phyloP scores from a whole-genome alignment of 192 early-diverging fungal genomes.

The Linnemannia schmuckeri region DNA sequence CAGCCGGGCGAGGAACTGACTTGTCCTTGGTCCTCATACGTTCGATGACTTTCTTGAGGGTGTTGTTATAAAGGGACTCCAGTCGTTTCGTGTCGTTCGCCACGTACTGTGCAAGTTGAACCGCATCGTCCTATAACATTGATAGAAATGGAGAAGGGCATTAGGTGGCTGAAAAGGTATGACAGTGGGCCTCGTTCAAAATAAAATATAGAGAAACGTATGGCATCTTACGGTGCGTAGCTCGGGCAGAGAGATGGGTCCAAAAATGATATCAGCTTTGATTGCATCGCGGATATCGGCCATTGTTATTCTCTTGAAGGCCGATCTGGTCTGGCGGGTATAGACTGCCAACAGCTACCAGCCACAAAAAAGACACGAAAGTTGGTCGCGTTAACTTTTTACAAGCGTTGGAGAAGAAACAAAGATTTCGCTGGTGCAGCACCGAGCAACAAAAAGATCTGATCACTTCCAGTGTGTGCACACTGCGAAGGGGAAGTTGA shows the following conservation, averaged over 20 bases:
- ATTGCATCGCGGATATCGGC: background rate
- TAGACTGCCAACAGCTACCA: background rate
- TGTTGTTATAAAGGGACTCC: constrained; percentile 8
- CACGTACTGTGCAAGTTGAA: constrained; percentile 17
- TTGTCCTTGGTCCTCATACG: background rate
- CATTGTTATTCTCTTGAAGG: background rate
- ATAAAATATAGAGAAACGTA: background rate
- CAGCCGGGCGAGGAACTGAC: background rate
- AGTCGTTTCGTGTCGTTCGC: constrained; percentile 1
- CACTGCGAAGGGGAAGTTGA: background rate
- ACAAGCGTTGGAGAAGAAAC: background rate
- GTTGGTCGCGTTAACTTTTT: background rate
- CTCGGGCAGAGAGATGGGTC: background rate
- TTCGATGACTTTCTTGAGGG: constrained; percentile 3
- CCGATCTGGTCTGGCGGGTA: background rate
- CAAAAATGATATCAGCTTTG: background rate
- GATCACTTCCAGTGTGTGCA: too few species aligned
- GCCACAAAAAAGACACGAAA: background rate
- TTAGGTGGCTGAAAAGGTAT: background rate
- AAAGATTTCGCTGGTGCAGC: background rate
- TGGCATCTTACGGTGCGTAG: background rate
- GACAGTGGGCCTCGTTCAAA: background rate
- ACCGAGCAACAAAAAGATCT: background rate
- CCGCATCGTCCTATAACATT: background rate
- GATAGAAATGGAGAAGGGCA: background rate